Evolutionary conservation across 1,284 basidiomycete species (phyloP).

Genomic region (Ceraceosorus guamensis): DNA sequence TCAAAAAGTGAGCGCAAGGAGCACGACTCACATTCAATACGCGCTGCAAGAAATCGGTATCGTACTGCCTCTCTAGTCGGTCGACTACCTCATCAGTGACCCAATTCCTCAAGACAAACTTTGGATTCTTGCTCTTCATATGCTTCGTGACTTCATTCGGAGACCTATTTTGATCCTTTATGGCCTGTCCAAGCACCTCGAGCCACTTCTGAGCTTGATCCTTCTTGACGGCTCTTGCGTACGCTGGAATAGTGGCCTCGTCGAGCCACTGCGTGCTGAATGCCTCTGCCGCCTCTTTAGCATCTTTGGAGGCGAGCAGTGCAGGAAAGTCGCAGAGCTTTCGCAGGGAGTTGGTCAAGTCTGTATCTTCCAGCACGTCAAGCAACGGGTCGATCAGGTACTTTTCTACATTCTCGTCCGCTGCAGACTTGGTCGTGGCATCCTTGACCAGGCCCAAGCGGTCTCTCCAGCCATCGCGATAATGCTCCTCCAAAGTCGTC

Average conservation of each 20-base stretch:
- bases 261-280: background rate
- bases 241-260: too few species aligned
- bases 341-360: constrained; percentile 30
- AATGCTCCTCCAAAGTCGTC: constrained; percentile 25
- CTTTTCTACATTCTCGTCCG: constrained; percentile 4
- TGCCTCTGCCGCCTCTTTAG: constrained; percentile 9
- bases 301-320: constrained; percentile 4
- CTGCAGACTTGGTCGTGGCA: constrained; percentile 9
- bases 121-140: constrained; percentile 32
- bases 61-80: constrained; percentile 29
- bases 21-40: too few species aligned
- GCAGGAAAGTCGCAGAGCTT: constrained; percentile 21
- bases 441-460: constrained; percentile 23
- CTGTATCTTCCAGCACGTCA: constrained; percentile 11
- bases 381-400: constrained; percentile 16
- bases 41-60: constrained; percentile 31
- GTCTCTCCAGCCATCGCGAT: constrained; percentile 25
- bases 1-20: too few species aligned
- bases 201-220: too few species aligned
- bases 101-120: constrained; percentile 45
- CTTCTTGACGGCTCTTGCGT: too few species aligned
- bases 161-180: too few species aligned
- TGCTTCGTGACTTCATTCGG: too few species aligned
- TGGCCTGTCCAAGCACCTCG: too few species aligned
- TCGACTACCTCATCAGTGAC: constrained; percentile 38